Evolutionary conservation across 1,284 basidiomycete genomes (phyloP).

Genomic region (Fomes fomentarius): DNA sequence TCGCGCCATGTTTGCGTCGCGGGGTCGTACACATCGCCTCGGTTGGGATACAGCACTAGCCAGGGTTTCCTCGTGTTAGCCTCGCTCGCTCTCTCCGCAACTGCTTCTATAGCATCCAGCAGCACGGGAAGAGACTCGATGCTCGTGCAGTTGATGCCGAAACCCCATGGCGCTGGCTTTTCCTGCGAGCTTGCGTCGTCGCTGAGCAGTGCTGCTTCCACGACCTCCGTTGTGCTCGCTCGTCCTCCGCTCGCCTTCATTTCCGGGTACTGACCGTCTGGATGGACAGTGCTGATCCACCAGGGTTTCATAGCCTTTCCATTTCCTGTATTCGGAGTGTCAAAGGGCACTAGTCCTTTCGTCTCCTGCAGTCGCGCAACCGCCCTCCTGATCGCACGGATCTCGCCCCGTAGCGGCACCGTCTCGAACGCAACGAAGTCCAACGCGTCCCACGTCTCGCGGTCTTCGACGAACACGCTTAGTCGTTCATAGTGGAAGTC

Average conservation of each 20-base stretch:
- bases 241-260: constrained; percentile 28
- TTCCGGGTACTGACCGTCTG: constrained; percentile 56
- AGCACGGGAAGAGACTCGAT: constrained; percentile 42
- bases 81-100: constrained; percentile 9
- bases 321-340: background rate
- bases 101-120: constrained; percentile 32
- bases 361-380: constrained; percentile 42
- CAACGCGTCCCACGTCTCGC: constrained; percentile 56
- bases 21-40: constrained; percentile 61
- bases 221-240: constrained; percentile 40
- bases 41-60: constrained; percentile 78
- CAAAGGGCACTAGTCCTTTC: constrained; percentile 15
- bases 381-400: constrained; percentile 66
- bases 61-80: constrained; percentile 40
- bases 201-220: constrained; percentile 34
- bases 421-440: constrained; percentile 82
- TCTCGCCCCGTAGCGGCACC: constrained; percentile 69
- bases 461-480: constrained; percentile 50
- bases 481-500: constrained; percentile 74
- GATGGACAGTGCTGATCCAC: constrained; percentile 80
- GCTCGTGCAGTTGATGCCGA: constrained; percentile 78
- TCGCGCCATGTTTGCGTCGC: constrained; percentile 46
- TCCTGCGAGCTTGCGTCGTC: constrained; percentile 19
- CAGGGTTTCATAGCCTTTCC: constrained; percentile 53
- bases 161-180: constrained; percentile 42